Conservation (phyloP, 306 rosid genomes). For the Ammopiptanthus mongolicus region DNA sequence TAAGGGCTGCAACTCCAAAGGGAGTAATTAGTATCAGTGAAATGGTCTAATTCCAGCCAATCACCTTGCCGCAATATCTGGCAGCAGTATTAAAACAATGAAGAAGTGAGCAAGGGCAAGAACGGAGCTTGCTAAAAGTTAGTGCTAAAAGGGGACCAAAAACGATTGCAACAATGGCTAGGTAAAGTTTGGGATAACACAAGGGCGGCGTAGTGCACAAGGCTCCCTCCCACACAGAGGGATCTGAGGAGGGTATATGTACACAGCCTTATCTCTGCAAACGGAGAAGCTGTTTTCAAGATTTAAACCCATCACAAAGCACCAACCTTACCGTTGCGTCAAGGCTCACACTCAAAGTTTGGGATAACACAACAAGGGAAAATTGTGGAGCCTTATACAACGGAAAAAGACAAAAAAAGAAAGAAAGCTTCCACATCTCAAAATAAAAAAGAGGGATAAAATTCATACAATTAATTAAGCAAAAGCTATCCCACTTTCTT, state of each 20-base stretch:
- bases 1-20: slow-evolving; percentile 58
- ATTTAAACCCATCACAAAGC: too few relatives aligned
- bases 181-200: neutral
- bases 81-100: slow-evolving; percentile 43
- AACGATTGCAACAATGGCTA: neutral
- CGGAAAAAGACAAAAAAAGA: neutral
- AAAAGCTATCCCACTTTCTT: neutral
- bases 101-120: slow-evolving; percentile 2
- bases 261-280: too few relatives aligned
- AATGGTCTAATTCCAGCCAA: slow-evolving; percentile 46
- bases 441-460: neutral
- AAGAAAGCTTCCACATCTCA: neutral
- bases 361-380: neutral
- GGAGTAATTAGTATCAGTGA: slow-evolving; percentile 44
- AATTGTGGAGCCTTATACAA: neutral
- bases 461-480: neutral
- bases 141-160: neutral
- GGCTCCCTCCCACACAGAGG: too few relatives aligned
- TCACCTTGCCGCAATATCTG: slow-evolving; percentile 80
- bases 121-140: slow-evolving; percentile 3
- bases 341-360: neutral
- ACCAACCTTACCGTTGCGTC: too few relatives aligned
- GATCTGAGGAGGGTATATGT: too few relatives aligned
- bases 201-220: too few relatives aligned
- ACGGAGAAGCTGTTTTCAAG: too few relatives aligned